Evolutionary conservation across 2,329 filamentous ascomycete species (phyloP).

Genomic region (Aureobasidium sp.): DNA sequence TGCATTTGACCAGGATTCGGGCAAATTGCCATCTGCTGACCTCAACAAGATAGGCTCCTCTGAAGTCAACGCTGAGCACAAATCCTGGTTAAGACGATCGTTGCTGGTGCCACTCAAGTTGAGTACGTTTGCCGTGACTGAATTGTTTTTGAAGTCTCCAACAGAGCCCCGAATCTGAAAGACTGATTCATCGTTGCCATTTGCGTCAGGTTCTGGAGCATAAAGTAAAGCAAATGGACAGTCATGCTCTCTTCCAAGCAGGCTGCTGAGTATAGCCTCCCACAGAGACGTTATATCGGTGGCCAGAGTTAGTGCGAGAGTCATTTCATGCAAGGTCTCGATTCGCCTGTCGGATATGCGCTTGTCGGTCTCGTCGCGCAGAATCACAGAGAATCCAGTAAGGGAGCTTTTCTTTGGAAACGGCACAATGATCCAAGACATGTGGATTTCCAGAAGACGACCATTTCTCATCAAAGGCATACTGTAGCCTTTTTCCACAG

Average conservation of each 20-base stretch:
- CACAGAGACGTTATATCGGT: slow-evolving; percentile 16
- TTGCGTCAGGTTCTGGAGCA: not conserved
- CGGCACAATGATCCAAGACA: slow-evolving; percentile 17
- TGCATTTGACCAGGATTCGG: not conserved
- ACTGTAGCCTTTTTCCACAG: not conserved
- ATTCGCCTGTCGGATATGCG: slow-evolving; percentile 11
- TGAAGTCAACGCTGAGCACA: not conserved
- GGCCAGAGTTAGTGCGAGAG: not conserved
- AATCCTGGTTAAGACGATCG: not conserved
- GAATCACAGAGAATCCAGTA: slow-evolving; percentile 13
- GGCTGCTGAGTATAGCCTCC: slow-evolving; percentile 6
- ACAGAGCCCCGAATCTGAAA: not conserved
- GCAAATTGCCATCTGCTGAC: not conserved
- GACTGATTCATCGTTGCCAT: not conserved
- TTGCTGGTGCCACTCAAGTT: not conserved
- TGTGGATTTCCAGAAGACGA: slow-evolving; percentile 14
- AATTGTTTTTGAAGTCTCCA: not conserved
- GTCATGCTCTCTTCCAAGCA: slow-evolving; percentile 14
- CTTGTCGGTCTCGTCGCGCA: slow-evolving; percentile 14
- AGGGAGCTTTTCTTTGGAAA: slow-evolving; percentile 9
- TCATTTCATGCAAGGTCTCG: not conserved
- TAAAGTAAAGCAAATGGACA: slow-evolving; percentile 19
- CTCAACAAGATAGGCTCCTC: not conserved
- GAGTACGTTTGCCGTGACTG: not conserved
- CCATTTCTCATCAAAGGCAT: not conserved